Conservation (phyloP, 1,139 yeast species). For the Hyphopichia burtonii region DNA sequence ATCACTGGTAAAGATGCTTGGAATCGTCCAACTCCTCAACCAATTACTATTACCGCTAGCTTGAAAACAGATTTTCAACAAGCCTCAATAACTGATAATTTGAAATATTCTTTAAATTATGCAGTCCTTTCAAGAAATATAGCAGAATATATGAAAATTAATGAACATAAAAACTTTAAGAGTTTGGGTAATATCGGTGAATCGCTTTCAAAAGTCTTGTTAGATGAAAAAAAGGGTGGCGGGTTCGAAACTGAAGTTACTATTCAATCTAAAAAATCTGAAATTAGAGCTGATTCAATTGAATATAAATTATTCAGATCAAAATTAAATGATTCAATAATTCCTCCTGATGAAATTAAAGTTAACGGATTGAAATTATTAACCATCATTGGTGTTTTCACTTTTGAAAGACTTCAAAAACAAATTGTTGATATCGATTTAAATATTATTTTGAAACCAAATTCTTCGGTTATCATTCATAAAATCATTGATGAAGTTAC, state of each 20-base stretch:
- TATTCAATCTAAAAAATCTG: conserved; percentile 51
- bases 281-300: conserved; percentile 54
- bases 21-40: conserved; percentile 71
- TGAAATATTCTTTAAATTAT: conserved; percentile 79
- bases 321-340: conserved; percentile 15
- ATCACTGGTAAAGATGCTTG: conserved; percentile 76
- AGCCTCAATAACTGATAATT: conserved; percentile 75
- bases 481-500: conserved; percentile 47
- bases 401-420: conserved; percentile 77
- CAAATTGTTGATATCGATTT: conserved; percentile 73
- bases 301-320: conserved; percentile 37
- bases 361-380: conserved; percentile 58
- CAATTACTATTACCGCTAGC: conserved; percentile 57
- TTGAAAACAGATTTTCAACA: conserved; percentile 66
- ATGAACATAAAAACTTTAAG: conserved; percentile 48
- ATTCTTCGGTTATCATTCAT: conserved; percentile 31
- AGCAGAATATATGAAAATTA: conserved; percentile 46
- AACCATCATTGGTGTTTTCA: conserved; percentile 87
- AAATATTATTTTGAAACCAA: conserved; percentile 40
- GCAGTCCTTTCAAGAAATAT: conserved; percentile 76
- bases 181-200: conserved; percentile 59
- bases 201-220: conserved; percentile 46
- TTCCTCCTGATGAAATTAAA: conserved; percentile 37
- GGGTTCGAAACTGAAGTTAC: conserved; percentile 49
- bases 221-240: conserved; percentile 49